Evolutionary conservation across 148 eudicot genomes (phyloP), one percentile per base, ranked within the genome.

Genomic region (Vaccinium corymbosum): DNA sequence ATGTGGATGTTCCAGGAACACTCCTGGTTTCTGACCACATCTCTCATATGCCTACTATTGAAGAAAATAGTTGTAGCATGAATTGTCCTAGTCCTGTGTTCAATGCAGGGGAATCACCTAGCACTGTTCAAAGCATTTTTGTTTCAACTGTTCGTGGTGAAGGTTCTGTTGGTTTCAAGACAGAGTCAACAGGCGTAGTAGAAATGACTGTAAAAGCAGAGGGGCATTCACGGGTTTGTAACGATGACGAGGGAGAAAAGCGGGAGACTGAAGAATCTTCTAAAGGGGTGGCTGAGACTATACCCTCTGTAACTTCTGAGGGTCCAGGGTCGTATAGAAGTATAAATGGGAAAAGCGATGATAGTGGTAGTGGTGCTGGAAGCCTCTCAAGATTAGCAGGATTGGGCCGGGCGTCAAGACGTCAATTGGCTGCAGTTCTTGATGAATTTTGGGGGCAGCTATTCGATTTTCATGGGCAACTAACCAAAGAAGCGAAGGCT

Each of bases 371-470:
- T 76, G 91, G 98, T 62, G 78, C 91, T 25, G 98, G 97, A 56
- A 97, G 99, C 84, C 92, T 94, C 25, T 92, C 99, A 77, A 92
- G 95, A 89, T 83, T 97, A 64, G 93, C 97, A 29, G 99, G 99
- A 76, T 83, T 93, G 89, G 99, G 94, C 68, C 98, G 98, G 80
- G 98, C 99, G 80, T 95, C 94, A 53, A 90, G 99, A 84, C 93
- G 98, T 42, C 97, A 97, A 74, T 83, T 95, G 80, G 91, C 98
- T 84, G 89, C 88, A 20, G 89, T 88, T 83, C 96, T 97, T 74
- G 98, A 95, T 89, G 99, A 97, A 46, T 97, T 97, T 88, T 97
- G 98, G 99, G 98, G 96, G 53, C 97, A 95, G 84, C 80, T 97
- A 56, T 94, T 91, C 93, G 99, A 97, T 90, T 91, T 93, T 80